Evolutionary conservation across 805 yeast species (phyloP).

Genomic region (Spathaspora sp.): DNA sequence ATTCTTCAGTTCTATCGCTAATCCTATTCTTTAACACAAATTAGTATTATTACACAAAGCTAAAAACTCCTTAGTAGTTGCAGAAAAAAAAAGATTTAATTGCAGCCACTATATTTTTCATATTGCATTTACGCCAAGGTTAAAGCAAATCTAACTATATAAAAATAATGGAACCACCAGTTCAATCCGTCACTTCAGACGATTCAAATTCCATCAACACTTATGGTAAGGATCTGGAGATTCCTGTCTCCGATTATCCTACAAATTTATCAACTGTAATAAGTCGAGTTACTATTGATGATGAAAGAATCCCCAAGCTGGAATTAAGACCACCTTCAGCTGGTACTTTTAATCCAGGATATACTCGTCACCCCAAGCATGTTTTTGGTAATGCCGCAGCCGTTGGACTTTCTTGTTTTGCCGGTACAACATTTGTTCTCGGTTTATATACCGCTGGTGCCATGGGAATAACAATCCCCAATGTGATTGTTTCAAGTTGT

Average conservation of each 20-base stretch:
- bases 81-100: background rate
- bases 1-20: background rate
- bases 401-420: slow-evolving; percentile 57
- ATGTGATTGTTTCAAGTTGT: slow-evolving; percentile 53
- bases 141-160: too few species aligned
- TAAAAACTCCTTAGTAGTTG: background rate
- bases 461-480: slow-evolving; percentile 48
- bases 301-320: slow-evolving; percentile 9
- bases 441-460: slow-evolving; percentile 54
- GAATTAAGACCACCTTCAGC: slow-evolving; percentile 7
- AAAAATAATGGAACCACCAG: background rate
- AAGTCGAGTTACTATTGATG: background rate
- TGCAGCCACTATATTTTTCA: background rate
- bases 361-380: slow-evolving; percentile 16
- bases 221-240: background rate
- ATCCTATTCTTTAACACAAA: background rate
- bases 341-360: slow-evolving; percentile 7
- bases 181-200: background rate
- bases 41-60: background rate
- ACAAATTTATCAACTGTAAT: background rate
- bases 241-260: background rate
- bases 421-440: slow-evolving; percentile 55
- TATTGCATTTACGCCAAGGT: too few species aligned
- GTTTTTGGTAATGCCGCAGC: slow-evolving; percentile 69
- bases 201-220: background rate